Percentiles rank a stretch among this genome's conserved stretches.
Evolutionary conservation across 169 alveolate genomes (phyloP).

Genomic region (Plasmodium knowlesi): DNA sequence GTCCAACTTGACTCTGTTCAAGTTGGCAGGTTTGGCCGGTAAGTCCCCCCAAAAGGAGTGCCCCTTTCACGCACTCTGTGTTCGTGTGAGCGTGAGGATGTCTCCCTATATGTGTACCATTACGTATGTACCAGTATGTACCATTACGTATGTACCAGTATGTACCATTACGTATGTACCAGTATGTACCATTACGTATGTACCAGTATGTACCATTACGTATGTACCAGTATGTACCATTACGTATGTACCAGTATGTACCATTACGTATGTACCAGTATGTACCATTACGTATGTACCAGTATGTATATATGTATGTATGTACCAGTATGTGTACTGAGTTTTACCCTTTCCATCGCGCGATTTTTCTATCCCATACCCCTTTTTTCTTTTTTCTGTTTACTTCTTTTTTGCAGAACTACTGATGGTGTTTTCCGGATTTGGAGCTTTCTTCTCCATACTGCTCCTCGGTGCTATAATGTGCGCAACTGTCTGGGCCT

Average conservation of each 20-base stretch:
- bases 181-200: no score
- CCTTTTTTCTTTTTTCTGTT: no score
- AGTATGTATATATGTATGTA: no score
- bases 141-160: not conserved
- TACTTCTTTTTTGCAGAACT: slow-evolving; percentile 75
- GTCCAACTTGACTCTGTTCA: slow-evolving; percentile 85
- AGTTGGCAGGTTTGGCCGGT: slow-evolving; percentile 88
- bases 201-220: not conserved
- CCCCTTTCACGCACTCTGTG: not conserved
- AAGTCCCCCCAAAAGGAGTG: not conserved
- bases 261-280: no score
- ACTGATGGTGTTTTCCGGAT: slow-evolving; percentile 89
- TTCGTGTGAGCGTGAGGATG: not conserved
- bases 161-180: no score
- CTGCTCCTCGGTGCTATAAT: slow-evolving; percentile 85
- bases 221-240: no score
- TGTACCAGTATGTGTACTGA: not conserved
- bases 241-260: not conserved
- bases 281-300: not conserved
- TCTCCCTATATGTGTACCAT: not conserved
- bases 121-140: no score
- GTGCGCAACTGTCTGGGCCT: slow-evolving; percentile 89
- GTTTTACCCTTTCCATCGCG: not conserved
- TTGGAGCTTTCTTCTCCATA: slow-evolving; percentile 88
- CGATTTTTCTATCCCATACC: not conserved